These are phyloP conservation scores for Thoreauomyces humboldtii DNA, from an alignment of 192 early-diverging fungal species.

Conservation along the genomic window DNA sequence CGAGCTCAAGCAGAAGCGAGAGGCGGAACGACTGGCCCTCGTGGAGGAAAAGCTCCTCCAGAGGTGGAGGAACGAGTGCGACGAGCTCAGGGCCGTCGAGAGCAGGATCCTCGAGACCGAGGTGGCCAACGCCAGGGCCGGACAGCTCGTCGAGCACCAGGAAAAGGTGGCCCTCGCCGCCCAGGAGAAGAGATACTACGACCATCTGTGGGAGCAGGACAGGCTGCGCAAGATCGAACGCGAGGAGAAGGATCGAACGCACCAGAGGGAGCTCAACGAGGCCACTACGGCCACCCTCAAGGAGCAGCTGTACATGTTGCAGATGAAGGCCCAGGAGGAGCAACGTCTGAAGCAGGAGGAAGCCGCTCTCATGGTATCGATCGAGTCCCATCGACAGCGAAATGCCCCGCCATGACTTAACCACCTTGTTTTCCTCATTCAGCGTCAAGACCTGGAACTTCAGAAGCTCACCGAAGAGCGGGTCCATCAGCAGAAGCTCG, in stretches of 20 bases:
- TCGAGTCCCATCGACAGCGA: background rate
- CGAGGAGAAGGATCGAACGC: slow-evolving; percentile 38
- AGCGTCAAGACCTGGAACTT: slow-evolving; percentile 48
- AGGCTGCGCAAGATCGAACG: slow-evolving; percentile 47
- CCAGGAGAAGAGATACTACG: slow-evolving; percentile 50
- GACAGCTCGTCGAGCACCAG: slow-evolving; percentile 43
- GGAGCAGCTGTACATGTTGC: slow-evolving; percentile 41
- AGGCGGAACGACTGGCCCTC: slow-evolving; percentile 46
- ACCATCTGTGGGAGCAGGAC: slow-evolving; percentile 53
- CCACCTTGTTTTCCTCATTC: background rate
- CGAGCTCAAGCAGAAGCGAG: slow-evolving; percentile 40
- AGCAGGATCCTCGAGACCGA: slow-evolving; percentile 36
- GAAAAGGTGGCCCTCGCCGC: slow-evolving; percentile 16
- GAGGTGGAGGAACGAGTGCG: slow-evolving; percentile 53
- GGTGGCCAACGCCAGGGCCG: slow-evolving; percentile 38
- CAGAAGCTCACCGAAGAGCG: slow-evolving; percentile 47
- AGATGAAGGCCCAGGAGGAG: slow-evolving; percentile 39
- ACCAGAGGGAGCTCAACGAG: slow-evolving; percentile 33
- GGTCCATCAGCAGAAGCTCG: slow-evolving; percentile 29
- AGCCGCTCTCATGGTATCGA: slow-evolving; percentile 44
- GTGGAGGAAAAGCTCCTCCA: slow-evolving; percentile 50
- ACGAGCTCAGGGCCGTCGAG: slow-evolving; percentile 50
- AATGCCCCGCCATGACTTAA: background rate
- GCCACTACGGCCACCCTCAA: slow-evolving; percentile 38
- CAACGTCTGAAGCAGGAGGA: slow-evolving; percentile 53